These are phyloP conservation scores for Agrocybe chaxingu DNA, from an alignment of 768 basidiomycete species.

Conservation along the genomic window DNA sequence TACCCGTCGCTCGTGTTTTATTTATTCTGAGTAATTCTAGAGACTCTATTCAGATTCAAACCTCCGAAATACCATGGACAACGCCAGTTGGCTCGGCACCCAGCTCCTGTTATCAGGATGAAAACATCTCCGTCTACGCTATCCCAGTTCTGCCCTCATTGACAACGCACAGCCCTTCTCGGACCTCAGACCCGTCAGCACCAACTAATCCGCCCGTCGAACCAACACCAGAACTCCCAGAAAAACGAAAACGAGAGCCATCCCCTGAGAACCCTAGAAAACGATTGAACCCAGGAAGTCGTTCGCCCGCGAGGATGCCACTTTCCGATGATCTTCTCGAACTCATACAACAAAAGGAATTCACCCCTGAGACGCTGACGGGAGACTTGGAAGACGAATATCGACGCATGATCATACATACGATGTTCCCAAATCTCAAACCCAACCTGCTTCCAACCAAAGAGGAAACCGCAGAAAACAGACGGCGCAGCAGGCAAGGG, in stretches of 20 bases:
- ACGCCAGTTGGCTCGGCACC: slow-evolving; percentile 17
- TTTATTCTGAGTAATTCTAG: slow-evolving; percentile 28
- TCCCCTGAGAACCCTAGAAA: slow-evolving; percentile 38
- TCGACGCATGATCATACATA: slow-evolving; percentile 45
- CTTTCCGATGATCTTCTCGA: slow-evolving; percentile 5
- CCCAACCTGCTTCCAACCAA: slow-evolving; percentile 9
- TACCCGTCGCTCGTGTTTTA: not conserved
- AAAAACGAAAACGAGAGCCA: slow-evolving; percentile 44
- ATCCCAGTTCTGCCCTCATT: slow-evolving; percentile 39
- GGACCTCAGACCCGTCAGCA: not conserved
- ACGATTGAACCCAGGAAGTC: slow-evolving; percentile 16
- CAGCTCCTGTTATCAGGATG: slow-evolving; percentile 56
- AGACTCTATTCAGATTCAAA: slow-evolving; percentile 45
- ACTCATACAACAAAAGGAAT: slow-evolving; percentile 16
- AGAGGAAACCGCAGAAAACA: slow-evolving; percentile 2
- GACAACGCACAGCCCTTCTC: not conserved
- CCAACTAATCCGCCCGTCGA: not conserved
- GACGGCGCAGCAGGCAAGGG: slow-evolving; percentile 8
- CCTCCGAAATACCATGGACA: slow-evolving; percentile 37
- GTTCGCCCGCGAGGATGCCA: not conserved
- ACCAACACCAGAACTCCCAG: slow-evolving; percentile 17
- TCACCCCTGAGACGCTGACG: slow-evolving; percentile 32
- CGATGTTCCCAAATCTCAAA: slow-evolving; percentile 60
- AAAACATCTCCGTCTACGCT: slow-evolving; percentile 62
- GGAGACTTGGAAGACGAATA: slow-evolving; percentile 52